These are phyloP conservation scores for Mycocalia duriaeana DNA, from an alignment of 1,284 basidiomycete genomes.

Conservation along the genomic window DNA sequence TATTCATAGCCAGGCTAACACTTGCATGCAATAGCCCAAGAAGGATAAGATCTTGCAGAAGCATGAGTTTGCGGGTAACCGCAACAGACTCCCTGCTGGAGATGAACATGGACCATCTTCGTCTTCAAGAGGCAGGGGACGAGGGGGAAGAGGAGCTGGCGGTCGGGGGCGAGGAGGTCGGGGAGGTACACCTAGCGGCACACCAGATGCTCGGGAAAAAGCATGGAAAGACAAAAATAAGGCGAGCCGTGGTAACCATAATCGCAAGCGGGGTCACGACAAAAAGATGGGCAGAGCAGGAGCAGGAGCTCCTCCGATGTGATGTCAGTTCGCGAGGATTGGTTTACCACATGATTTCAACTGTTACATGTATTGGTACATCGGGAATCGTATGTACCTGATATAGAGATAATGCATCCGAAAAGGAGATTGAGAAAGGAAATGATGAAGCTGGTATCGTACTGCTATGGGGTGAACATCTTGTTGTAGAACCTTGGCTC, in stretches of 20 bases:
- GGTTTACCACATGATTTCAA: too few species aligned
- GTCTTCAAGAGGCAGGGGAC: conserved; percentile 29
- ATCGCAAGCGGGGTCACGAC: conserved; percentile 68
- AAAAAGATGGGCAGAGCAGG: conserved; percentile 68
- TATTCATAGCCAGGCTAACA: not conserved
- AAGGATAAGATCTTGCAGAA: conserved; percentile 69
- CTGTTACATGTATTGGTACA: too few species aligned
- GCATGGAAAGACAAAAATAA: conserved; percentile 72
- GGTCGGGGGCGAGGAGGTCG: conserved; percentile 29
- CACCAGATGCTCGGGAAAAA: conserved; percentile 41
- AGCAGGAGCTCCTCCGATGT: too few species aligned
- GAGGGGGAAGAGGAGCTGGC: conserved; percentile 33
- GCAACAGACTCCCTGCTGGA: conserved; percentile 18
- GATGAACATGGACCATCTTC: conserved; percentile 26
- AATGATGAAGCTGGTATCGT: not conserved
- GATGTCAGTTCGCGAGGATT: too few species aligned
- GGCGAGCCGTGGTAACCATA: conserved; percentile 55
- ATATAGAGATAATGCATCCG: not conserved
- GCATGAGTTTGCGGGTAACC: conserved; percentile 72
- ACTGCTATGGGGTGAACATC: conserved; percentile 36
- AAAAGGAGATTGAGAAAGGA: not conserved
- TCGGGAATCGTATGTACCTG: too few species aligned
- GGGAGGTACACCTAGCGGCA: conserved; percentile 15
- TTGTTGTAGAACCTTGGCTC: conserved; percentile 51
- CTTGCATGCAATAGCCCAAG: conserved; percentile 6